Evolutionary conservation across 805 yeast species (phyloP), one percentile per base, ranked within the genome.

Genomic region (Barnettozyma botsteinii): DNA sequence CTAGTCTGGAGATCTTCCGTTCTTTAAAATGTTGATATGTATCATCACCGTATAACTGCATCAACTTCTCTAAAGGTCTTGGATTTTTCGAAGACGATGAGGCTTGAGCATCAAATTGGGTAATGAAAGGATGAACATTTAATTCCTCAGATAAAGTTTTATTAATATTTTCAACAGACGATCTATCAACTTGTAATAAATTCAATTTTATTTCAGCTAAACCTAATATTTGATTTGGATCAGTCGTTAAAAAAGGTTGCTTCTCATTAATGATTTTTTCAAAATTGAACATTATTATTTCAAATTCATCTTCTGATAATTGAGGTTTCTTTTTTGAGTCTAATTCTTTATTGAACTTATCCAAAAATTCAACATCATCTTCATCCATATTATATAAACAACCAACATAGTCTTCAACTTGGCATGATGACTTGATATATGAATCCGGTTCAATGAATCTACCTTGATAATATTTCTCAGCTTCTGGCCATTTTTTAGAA

Each of bases 341-440:
- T 22, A 50, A 38, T 9, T 62, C 54, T 28, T 67, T 59, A 40
- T 73, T 71, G 39, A 72, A 50, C 11, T 66, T 56, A 3, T 53
- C 59, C 36, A 87, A 62, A 54, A 82, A 91, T 42, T 61, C 75
- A 25, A 79, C 94, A 62, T 93, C 98, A 7, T 52, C 71, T 60
- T 91, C 98, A 62, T 93, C 98, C 84, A 93, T 77, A 61, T 81
- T 81, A 62, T 89, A 93, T 15, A 79, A 79, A 33, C 83, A 78
- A 1, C 97, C 96, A 15, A 79, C 71, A 18, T 95, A 85, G 58
- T 93, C 98, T 56, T 93, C 98, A n/a, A 91, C 93, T 0, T 96
- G 91, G 5, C 96, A 94, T 31, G 95, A 84, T 52, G 85, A 85
- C 51, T 87, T 82, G 41, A 93, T 85, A 58, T 88, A 91, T 10